These are phyloP conservation scores for Candida coquimbonensis DNA, from an alignment of 805 yeast genomes.

Conservation along the genomic window DNA sequence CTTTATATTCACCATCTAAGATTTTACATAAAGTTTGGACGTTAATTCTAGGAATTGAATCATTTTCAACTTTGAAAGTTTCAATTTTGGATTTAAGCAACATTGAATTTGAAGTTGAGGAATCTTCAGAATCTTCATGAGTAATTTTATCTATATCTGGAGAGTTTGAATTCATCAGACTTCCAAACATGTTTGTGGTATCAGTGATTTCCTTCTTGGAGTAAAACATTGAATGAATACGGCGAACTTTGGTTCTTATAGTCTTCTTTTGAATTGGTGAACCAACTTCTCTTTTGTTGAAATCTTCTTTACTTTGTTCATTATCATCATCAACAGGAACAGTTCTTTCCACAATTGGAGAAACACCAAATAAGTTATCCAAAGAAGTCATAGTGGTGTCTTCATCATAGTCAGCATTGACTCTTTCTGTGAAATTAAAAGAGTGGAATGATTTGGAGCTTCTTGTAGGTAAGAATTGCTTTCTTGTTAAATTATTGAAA, in stretches of 20 bases:
- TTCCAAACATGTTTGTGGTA: conserved; percentile 27
- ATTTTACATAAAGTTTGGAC: conserved; percentile 51
- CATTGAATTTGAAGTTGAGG: conserved; percentile 9
- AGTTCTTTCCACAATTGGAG: conserved; percentile 20
- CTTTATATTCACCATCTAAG: conserved; percentile 46
- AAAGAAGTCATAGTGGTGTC: conserved; percentile 7
- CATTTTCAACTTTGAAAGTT: conserved; percentile 41
- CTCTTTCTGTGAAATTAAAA: conserved; percentile 12
- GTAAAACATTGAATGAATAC: conserved; percentile 67
- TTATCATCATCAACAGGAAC: conserved; percentile 1
- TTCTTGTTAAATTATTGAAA: conserved; percentile 1
- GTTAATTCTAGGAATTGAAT: conserved; percentile 64
- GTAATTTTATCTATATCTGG: conserved; percentile 8
- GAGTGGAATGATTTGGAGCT: conserved; percentile 18
- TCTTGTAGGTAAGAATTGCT: conserved; percentile 9
- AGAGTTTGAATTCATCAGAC: conserved; percentile 16
- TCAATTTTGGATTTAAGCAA: conserved; percentile 29
- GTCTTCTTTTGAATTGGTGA: conserved; percentile 32
- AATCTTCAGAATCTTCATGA: conserved; percentile 7
- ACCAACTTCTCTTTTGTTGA: conserved; percentile 27
- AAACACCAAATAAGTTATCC: conserved; percentile 22
- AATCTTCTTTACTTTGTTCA: conserved; percentile 3
- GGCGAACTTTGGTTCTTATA: conserved; percentile 36
- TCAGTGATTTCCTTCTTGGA: conserved; percentile 40
- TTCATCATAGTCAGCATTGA: conserved; percentile 8